Conservation (phyloP, 148 eudicot genomes). For the Chenopodium suecicum region DNA sequence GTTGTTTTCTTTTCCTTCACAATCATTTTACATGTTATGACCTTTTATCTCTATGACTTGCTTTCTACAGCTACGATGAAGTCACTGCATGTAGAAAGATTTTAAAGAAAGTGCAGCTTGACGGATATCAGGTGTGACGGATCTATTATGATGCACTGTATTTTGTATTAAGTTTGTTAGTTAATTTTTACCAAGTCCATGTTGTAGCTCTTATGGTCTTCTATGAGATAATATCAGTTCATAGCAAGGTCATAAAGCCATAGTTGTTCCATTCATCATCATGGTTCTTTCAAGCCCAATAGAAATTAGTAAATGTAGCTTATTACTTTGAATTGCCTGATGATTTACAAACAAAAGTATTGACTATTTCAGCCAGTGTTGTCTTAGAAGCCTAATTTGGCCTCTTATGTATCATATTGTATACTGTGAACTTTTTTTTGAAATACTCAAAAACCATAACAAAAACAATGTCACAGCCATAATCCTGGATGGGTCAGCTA, state of each 20-base stretch:
- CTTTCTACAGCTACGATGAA: conserved; percentile 51
- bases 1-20: background rate
- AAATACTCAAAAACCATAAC: background rate
- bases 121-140: conserved; percentile 79
- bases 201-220: background rate
- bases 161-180: background rate
- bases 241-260: background rate
- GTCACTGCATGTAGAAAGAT: conserved; percentile 59
- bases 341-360: background rate
- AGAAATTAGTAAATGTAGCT: background rate
- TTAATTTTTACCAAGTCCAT: background rate
- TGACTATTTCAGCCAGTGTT: background rate
- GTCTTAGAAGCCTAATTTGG: background rate
- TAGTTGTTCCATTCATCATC: background rate
- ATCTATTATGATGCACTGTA: background rate
- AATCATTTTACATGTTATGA: conserved; percentile 14
- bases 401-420: background rate
- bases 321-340: background rate
- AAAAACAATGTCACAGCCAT: background rate
- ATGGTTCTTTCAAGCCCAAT: background rate
- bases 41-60: conserved; percentile 16
- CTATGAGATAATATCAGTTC: too few species aligned
- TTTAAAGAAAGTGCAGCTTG: conserved; percentile 64
- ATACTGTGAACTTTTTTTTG: background rate
- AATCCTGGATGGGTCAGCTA: background rate